These are phyloP conservation scores for Berkeleyomyces rouxiae DNA, from an alignment of 2,329 filamentous ascomycete species.

Conservation along the genomic window DNA sequence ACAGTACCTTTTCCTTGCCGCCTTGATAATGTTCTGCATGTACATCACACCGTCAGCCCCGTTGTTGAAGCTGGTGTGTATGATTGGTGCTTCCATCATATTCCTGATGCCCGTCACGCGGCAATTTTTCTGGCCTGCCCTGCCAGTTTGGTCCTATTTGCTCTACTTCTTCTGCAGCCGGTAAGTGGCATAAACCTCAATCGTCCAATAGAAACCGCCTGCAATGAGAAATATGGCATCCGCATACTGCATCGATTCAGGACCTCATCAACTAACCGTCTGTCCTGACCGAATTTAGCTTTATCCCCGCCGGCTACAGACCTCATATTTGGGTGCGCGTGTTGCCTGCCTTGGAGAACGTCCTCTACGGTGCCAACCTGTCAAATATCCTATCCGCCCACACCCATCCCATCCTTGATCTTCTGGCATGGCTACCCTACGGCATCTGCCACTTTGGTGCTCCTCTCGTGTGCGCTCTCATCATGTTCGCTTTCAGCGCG, in stretches of 20 bases:
- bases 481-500: slow-evolving; percentile 79
- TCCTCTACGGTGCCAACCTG: slow-evolving; percentile 86
- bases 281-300: slow-evolving; percentile 33
- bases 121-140: slow-evolving; percentile 79
- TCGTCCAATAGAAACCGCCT: too few species aligned
- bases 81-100: slow-evolving; percentile 49
- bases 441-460: slow-evolving; percentile 80
- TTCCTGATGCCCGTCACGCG: slow-evolving; percentile 69
- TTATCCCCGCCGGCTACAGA: slow-evolving; percentile 75
- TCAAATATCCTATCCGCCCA: slow-evolving; percentile 91
- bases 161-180: slow-evolving; percentile 86
- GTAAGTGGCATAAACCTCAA: slow-evolving; percentile 36
- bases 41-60: slow-evolving; percentile 70
- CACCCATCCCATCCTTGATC: slow-evolving; percentile 65
- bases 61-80: slow-evolving; percentile 56
- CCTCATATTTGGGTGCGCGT: slow-evolving; percentile 93
- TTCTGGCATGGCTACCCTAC: slow-evolving; percentile 87
- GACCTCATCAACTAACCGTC: slow-evolving; percentile 4
- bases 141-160: slow-evolving; percentile 73
- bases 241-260: neutral
- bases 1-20: slow-evolving; percentile 62
- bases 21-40: slow-evolving; percentile 66
- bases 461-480: slow-evolving; percentile 57
- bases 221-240: neutral
- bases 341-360: slow-evolving; percentile 84